Conservation (phyloP, 352 stramenopile genomes). For the Phytopythium vexans region DNA sequence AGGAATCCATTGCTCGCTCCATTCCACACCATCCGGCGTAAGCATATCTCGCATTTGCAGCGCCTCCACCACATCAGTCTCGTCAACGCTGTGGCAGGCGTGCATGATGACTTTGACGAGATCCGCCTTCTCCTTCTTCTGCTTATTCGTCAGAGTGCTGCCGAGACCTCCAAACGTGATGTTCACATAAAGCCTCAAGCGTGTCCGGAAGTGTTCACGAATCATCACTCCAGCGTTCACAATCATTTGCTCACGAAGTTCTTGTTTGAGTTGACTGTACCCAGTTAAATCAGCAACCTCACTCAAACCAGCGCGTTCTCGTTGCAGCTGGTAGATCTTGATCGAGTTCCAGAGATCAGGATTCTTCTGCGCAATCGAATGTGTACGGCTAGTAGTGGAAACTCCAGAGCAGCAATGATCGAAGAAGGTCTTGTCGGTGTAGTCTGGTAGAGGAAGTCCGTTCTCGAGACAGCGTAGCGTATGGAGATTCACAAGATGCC, state of each 20-base stretch:
- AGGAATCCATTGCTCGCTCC: conserved; percentile 12
- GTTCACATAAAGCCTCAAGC: conserved; percentile 1
- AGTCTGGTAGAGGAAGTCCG: conserved; percentile 9
- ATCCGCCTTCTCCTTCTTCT: conserved; percentile 4
- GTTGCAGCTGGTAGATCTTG: conserved; percentile 8
- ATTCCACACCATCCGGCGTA: not conserved
- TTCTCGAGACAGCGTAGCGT: conserved; percentile 12
- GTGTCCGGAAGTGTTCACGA: conserved; percentile 3
- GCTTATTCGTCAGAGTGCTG: conserved; percentile 1
- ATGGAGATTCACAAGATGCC: conserved; percentile 13
- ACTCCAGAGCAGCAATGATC: conserved; percentile 9
- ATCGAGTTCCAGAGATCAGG: conserved; percentile 10
- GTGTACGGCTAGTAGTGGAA: not conserved
- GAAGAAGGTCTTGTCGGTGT: conserved; percentile 12
- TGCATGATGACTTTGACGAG: conserved; percentile 6
- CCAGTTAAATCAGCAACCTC: conserved; percentile 7
- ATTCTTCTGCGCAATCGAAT: conserved; percentile 4
- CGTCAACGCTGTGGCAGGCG: conserved; percentile 5
- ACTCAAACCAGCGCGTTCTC: conserved; percentile 3
- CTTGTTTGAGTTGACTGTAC: not conserved
- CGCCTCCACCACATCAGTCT: not conserved
- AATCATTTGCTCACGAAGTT: conserved; percentile 8
- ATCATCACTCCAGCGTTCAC: conserved; percentile 9
- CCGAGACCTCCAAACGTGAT: conserved; percentile 4
- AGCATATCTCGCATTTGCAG: conserved; percentile 6